A percentile compares a stretch with the other conserved stretches of the same genome.
Evolutionary conservation across 768 basidiomycete species (phyloP).

Genomic region (Scleroderma citrinum): DNA sequence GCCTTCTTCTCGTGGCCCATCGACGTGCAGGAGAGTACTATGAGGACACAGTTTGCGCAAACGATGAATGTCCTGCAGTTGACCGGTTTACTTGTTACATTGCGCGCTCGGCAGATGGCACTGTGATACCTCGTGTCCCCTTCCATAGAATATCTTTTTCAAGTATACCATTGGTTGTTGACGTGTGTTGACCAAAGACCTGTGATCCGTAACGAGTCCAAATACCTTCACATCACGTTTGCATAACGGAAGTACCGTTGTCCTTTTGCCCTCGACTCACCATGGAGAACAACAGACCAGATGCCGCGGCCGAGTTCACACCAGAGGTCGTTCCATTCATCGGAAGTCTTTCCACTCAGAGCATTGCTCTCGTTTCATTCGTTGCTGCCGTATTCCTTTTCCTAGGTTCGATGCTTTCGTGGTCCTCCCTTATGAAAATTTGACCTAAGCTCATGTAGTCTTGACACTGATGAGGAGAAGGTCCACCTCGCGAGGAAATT

Average conservation of each 20-base stretch:
- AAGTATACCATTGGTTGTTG: conserved; percentile 3
- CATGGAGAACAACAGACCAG: conserved; percentile 12
- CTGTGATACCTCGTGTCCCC: too few species aligned
- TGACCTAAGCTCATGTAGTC: conserved; percentile 33
- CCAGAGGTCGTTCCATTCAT: conserved; percentile 35
- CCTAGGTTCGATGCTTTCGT: conserved; percentile 33
- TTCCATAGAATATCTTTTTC: too few species aligned
- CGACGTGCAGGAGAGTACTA: neutral
- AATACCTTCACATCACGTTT: conserved; percentile 13
- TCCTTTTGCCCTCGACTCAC: too few species aligned
- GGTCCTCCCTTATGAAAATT: neutral
- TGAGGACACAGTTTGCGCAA: conserved; percentile 1
- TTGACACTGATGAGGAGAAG: conserved; percentile 38
- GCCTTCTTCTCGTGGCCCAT: conserved; percentile 3
- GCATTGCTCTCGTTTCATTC: conserved; percentile 38
- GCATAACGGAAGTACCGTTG: too few species aligned
- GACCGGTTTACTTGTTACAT: conserved; percentile 1
- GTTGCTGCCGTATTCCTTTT: conserved; percentile 38
- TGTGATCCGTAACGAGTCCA: conserved; percentile 12
- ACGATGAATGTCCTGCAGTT: conserved; percentile 4
- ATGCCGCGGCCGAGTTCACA: conserved; percentile 5
- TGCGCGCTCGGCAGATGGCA: neutral
- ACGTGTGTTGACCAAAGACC: conserved; percentile 10
- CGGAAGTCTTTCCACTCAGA: conserved; percentile 33
- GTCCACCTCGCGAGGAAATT: conserved; percentile 45